Evolutionary conservation across 148 eudicot species (phyloP), one percentile per base, ranked within the genome.

Genomic region (Rhododendron ovatum): DNA sequence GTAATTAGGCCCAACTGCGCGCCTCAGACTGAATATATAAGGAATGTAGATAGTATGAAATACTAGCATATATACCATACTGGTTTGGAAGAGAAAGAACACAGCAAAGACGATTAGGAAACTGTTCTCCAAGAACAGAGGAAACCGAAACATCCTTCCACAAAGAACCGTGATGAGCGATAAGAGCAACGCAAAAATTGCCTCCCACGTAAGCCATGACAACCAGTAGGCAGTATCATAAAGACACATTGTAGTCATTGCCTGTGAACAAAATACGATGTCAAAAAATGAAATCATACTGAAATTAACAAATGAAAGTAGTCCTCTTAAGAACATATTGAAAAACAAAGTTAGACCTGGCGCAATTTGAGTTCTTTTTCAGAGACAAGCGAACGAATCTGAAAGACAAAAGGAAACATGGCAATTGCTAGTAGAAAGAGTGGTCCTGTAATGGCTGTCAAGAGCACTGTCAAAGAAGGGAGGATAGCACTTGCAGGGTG

Each of bases 201-300:
- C 90, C 88, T 95, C 98, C 95, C 96, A 95, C 1, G 91, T 84
- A 33, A 96, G 89, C 98, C 98, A 95, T 15, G 96, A 95, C 76
- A 96, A 91, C 99, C 99, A 96, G 78, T 95, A 92, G n/a, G 99
- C 99, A 78, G 95, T 93, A 89, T 96, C 99, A 90, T 94, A 95
- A 33, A 96, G 97, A 86, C 98, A 96, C 98, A 96, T 95, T 90
- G 94, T 90, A 47, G 91, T 89, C 98, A 95, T 93, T 57, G 97
- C 97, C 99, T 95, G 93, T 81, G n/a, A 82, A 78, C 11, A 22
- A 86, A 76, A 74, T n/a, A 77, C 8, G 28, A 47, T 10, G 45
- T 73, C 74, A 53, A 83, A 22, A 22, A 65, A 69, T 28, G 57
- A 41, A 57, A 18, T 18, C 81, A 45, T 3, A 43, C 9, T 14